Base-by-base conservation (phyloP, 768 basidiomycete genomes). In the Kwoniella sp. region DNA sequence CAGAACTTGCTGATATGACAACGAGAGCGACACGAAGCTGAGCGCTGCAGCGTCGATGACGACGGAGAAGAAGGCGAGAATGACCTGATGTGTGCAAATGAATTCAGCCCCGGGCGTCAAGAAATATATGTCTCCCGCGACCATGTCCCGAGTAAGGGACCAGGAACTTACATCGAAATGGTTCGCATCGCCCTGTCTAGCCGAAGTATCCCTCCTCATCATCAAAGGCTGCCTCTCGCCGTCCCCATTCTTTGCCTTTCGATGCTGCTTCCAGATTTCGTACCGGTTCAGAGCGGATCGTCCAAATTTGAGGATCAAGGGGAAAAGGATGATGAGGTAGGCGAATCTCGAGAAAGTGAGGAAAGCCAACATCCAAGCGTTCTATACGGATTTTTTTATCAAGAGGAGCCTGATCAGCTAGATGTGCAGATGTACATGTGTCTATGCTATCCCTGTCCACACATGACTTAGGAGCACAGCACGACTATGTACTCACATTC, bases 351-450 rank as follows among this genome's bases (percentile, higher is more conserved):
- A 68, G 20, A 72, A 72, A 0, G 76, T 72, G 41, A 77, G 72
- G 62, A 72, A 77, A 4, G 76, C 73, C 17, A 77, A 58, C 30
- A 77, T 70, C 76, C 76, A 77, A 1, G 69, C 76, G 57, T 77
- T 77, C 68, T 71, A 23, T 12, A 11, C 2, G 29, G 45, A 29
- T 20, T 12, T 22, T 20, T 4, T 50, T 20, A 53, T 25, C 47
- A n/a, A n/a, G n/a, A n/a, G n/a, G n/a, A n/a, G n/a, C n/a, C n/a
- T n/a, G n/a, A 28, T 13, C 48, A 31, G 4, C 29, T 31, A 23
- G 45, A 38, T 17, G 23, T 26, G 31, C 7, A 38, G 48, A 50
- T 8, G 23, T 50, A 7, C 23, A 50, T 41, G 38, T 9, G 38
- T 20, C 9, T 41, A 41, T 20, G 9, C 38, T 9, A 41, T 41